Evolutionary conservation across 257 asterid species (phyloP).

Genomic region (Datura wrightii): DNA sequence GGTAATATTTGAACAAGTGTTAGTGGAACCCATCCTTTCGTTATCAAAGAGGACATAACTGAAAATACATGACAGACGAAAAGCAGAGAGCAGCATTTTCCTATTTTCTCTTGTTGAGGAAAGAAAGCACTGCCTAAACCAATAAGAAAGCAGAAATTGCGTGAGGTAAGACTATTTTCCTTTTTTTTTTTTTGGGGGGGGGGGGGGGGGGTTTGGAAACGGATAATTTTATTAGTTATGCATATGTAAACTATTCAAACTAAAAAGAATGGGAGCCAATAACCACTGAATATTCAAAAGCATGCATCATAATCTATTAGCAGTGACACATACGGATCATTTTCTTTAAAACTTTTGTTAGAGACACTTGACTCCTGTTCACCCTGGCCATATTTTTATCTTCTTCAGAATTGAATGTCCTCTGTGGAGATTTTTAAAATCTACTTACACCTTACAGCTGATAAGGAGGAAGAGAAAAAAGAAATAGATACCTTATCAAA

Average conservation of each 20-base stretch:
- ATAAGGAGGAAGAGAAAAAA: not conserved
- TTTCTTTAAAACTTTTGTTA: not conserved
- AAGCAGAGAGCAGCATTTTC: not conserved
- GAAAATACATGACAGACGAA: not conserved
- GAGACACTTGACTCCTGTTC: conserved; percentile 5
- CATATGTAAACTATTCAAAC: not conserved
- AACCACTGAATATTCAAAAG: not conserved
- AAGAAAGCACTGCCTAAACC: not conserved
- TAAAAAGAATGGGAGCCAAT: not conserved
- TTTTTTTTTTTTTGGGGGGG: too few species aligned
- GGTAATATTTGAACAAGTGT: too few species aligned
- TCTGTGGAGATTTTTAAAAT: not conserved
- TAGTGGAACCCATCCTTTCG: not conserved
- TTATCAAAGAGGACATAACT: not conserved
- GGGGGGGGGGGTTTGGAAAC: too few species aligned
- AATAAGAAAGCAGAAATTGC: not conserved
- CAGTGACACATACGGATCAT: not conserved
- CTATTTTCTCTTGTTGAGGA: not conserved
- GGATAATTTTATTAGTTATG: not conserved
- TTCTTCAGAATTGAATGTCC: not conserved
- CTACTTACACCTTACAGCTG: not conserved
- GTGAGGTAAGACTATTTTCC: not conserved
- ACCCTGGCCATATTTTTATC: not conserved
- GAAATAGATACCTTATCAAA: not conserved
- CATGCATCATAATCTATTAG: not conserved